phyloP scores from a whole-genome alignment of 768 basidiomycete species.

The Glaciozyma antarctica region DNA sequence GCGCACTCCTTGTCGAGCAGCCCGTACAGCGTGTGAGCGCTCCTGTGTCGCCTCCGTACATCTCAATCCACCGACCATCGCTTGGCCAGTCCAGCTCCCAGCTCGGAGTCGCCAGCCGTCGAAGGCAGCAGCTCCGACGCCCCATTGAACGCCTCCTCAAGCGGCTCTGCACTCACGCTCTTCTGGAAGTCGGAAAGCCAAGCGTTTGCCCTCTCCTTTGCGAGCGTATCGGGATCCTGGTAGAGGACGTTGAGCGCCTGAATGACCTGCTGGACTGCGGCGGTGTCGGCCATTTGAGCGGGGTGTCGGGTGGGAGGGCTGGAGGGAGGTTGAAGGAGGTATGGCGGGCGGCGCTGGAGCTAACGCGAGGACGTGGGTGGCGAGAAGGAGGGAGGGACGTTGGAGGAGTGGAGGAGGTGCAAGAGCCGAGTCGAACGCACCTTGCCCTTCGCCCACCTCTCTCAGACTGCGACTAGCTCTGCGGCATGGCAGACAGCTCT shows the following conservation, averaged over 20 bases:
- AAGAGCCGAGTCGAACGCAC: no score
- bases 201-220: constrained; percentile 76
- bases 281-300: background rate
- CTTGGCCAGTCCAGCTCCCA: background rate
- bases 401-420: no score
- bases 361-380: no score
- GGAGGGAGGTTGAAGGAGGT: no score
- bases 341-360: no score
- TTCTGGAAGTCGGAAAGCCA: constrained; percentile 99
- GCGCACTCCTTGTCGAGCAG: background rate
- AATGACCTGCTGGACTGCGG: constrained; percentile 32
- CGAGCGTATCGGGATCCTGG: constrained; percentile 59
- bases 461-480: no score
- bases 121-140: background rate
- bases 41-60: background rate
- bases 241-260: constrained; percentile 42
- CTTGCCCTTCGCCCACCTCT: no score
- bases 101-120: background rate
- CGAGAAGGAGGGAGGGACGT: no score
- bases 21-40: background rate
- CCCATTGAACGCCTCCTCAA: constrained; percentile 25
- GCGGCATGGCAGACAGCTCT: no score
- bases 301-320: no score
- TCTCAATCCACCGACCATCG: background rate
- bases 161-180: constrained; percentile 58